Conservation (phyloP, 345 rosid genomes). For the Camelina hispida region DNA sequence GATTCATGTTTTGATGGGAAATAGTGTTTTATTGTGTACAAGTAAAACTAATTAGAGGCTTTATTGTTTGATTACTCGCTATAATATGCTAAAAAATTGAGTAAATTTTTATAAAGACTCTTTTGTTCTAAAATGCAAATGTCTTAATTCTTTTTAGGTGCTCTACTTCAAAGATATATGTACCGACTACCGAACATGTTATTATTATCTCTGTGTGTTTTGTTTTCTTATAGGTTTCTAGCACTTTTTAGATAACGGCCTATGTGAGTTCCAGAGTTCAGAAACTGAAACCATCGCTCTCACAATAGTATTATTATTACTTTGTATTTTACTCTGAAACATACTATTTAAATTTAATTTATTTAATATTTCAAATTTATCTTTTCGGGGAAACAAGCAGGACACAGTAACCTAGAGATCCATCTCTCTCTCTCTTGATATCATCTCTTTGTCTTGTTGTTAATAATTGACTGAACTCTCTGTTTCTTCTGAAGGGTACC, state of each 20-base stretch:
- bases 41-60: not conserved
- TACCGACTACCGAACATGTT: conserved; percentile 15
- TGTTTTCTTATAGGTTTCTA: conserved; percentile 28
- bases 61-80: not conserved
- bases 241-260: conserved; percentile 17
- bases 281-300: conserved; percentile 37
- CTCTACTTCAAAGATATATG: not conserved
- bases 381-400: conserved; percentile 40
- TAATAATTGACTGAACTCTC: conserved; percentile 18
- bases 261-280: conserved; percentile 3
- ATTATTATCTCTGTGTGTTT: not conserved
- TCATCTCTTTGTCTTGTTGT: conserved; percentile 22
- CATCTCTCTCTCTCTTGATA: not conserved
- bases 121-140: not conserved
- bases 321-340: not conserved
- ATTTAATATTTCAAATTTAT: conserved; percentile 7
- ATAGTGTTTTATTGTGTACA: not conserved
- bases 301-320: conserved; percentile 16
- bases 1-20: not conserved
- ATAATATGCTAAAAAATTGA: not conserved
- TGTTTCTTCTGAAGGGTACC: conserved; percentile 59
- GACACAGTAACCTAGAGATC: conserved; percentile 29
- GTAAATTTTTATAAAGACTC: not conserved
- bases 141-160: not conserved
- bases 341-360: not conserved